phyloP scores from a whole-genome alignment of 768 basidiomycete species.

The Kwoniella mangroviensis region DNA sequence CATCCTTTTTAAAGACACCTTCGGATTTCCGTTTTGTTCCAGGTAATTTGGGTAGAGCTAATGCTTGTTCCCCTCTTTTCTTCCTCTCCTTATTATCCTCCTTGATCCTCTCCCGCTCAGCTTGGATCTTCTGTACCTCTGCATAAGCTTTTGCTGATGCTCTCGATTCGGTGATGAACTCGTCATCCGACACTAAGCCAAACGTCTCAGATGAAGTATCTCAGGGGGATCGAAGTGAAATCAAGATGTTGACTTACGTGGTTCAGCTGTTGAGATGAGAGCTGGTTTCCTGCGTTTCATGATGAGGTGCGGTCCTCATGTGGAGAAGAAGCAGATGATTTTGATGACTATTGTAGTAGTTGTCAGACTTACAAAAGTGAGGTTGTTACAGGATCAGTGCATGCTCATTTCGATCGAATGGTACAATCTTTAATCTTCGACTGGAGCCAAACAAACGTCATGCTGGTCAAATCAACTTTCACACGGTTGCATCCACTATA shows the following conservation, averaged over 20 bases:
- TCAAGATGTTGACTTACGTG: constrained; percentile 19
- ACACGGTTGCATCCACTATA: constrained; percentile 1
- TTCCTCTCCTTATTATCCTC: constrained; percentile 35
- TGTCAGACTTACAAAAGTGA: too few relatives aligned
- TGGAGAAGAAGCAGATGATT: neutral
- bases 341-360: too few relatives aligned
- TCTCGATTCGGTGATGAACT: constrained; percentile 30
- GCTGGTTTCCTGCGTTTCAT: constrained; percentile 16
- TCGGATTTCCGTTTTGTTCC: constrained; percentile 8
- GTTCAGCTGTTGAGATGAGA: constrained; percentile 31
- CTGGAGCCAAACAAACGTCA: constrained; percentile 11
- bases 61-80: constrained; percentile 15
- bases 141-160: constrained; percentile 31
- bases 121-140: constrained; percentile 11
- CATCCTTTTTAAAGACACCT: neutral
- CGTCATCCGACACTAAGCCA: constrained; percentile 38
- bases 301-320: neutral
- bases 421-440: neutral
- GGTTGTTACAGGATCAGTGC: too few relatives aligned
- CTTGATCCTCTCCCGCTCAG: constrained; percentile 18
- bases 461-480: constrained; percentile 8
- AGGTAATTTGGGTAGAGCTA: constrained; percentile 25
- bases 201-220: neutral
- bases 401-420: neutral
- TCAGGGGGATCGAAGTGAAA: too few relatives aligned